These are phyloP conservation scores for Colletotrichum falcatum DNA, from an alignment of 2,329 filamentous ascomycete species.

Conservation along the genomic window DNA sequence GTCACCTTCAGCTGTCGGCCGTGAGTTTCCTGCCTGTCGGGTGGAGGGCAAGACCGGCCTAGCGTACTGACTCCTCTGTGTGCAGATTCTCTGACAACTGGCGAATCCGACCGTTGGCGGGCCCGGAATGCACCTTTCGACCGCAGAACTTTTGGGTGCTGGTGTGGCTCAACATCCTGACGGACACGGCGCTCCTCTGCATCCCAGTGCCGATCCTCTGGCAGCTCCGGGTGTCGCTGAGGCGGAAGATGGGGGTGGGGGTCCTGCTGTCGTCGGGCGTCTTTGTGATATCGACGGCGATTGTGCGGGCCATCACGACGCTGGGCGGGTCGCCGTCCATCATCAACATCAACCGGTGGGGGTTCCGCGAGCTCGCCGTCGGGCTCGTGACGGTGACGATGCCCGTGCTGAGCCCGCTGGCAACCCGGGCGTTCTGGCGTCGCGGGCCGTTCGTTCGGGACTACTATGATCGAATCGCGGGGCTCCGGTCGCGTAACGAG, in stretches of 20 bases:
- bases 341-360: constrained; percentile 45
- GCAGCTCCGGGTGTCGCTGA: constrained; percentile 39
- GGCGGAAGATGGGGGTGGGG: constrained; percentile 42
- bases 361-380: constrained; percentile 45
- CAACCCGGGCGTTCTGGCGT: constrained; percentile 40
- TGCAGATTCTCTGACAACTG: constrained; percentile 42
- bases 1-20: constrained; percentile 42
- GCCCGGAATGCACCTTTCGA: constrained; percentile 39
- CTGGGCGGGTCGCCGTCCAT: constrained; percentile 43
- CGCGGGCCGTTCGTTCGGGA: constrained; percentile 36
- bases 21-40: not conserved
- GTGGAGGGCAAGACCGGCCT: no score
- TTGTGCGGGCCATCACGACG: constrained; percentile 44
- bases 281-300: constrained; percentile 46
- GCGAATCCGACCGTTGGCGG: constrained; percentile 44
- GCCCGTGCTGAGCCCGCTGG: constrained; percentile 40
- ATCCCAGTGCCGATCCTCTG: constrained; percentile 46
- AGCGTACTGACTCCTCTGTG: no score
- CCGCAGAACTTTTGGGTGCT: constrained; percentile 45
- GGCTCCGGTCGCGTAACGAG: constrained; percentile 3
- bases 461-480: constrained; percentile 22
- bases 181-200: constrained; percentile 45
- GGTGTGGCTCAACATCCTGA: constrained; percentile 44
- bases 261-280: constrained; percentile 45
- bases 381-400: constrained; percentile 42